Conservation (phyloP, 2,329 filamentous ascomycete genomes). For the Trichoderma sp. region DNA sequence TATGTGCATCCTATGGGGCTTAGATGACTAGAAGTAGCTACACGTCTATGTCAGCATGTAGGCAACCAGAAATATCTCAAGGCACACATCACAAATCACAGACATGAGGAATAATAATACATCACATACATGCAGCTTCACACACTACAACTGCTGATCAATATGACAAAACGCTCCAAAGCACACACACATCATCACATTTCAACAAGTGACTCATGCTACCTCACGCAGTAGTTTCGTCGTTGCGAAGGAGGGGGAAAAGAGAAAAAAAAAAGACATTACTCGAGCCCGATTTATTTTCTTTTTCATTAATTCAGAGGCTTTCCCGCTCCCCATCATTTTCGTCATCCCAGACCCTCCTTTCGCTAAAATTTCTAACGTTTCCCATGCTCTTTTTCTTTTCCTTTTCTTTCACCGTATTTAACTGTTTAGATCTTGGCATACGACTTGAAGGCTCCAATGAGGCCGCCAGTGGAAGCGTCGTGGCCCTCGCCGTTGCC, state of each 20-base stretch:
- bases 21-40: not conserved
- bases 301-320: conserved; percentile 11
- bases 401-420: not conserved
- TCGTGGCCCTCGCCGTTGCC: conserved; percentile 75
- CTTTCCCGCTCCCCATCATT: not conserved
- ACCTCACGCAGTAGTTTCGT: not conserved
- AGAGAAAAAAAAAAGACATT: not conserved
- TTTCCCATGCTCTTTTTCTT: not conserved
- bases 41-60: not conserved
- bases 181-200: not conserved
- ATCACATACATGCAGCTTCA: not conserved
- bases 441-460: conserved; percentile 86
- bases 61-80: not conserved
- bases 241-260: not conserved
- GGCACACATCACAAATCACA: not conserved
- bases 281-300: not conserved
- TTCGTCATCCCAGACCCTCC: not conserved
- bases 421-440: conserved; percentile 43
- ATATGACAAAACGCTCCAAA: not conserved
- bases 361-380: not conserved
- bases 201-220: not conserved
- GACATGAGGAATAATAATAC: not conserved
- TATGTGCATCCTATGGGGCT: not conserved
- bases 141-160: not conserved
- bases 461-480: conserved; percentile 80